Percentiles rank a stretch among this genome's conserved stretches.
These are phyloP conservation scores for Aspergillus avenaceus DNA, from an alignment of 495 filamentous ascomycete species.

Conservation along the genomic window DNA sequence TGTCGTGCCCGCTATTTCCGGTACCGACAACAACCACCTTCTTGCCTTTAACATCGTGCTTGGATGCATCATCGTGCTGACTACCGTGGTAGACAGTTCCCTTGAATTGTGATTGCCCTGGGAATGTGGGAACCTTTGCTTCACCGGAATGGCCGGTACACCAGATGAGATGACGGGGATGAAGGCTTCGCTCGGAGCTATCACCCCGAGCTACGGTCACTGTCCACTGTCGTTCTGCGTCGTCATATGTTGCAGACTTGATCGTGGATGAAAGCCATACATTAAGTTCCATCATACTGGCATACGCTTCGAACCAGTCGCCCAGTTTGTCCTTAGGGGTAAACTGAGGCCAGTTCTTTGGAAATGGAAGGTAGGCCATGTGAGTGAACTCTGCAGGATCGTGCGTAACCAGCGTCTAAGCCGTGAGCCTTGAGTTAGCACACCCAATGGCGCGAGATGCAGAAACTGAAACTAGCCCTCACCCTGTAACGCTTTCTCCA, in stretches of 20 bases:
- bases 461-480: background rate
- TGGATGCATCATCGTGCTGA: constrained; percentile 36
- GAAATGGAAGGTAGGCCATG: constrained; percentile 69
- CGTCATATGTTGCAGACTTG: constrained; percentile 49
- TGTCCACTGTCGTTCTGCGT: constrained; percentile 52
- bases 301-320: constrained; percentile 74
- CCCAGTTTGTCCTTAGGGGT: constrained; percentile 79
- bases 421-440: background rate
- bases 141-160: constrained; percentile 51
- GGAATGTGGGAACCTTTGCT: constrained; percentile 41
- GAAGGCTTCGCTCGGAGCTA: constrained; percentile 34
- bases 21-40: constrained; percentile 77
- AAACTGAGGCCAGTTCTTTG: constrained; percentile 61
- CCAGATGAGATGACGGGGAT: constrained; percentile 44
- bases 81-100: constrained; percentile 46
- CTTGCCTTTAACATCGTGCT: constrained; percentile 46
- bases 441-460: background rate
- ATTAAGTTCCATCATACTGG: constrained; percentile 67
- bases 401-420: constrained; percentile 53
- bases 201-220: constrained; percentile 50
- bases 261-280: constrained; percentile 61
- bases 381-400: constrained; percentile 75
- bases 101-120: constrained; percentile 40
- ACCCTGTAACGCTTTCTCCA: constrained; percentile 64
- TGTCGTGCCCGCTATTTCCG: constrained; percentile 82